phyloP scores from a whole-genome alignment of 2,329 filamentous ascomycete genomes.

The Aspergillus latus region DNA sequence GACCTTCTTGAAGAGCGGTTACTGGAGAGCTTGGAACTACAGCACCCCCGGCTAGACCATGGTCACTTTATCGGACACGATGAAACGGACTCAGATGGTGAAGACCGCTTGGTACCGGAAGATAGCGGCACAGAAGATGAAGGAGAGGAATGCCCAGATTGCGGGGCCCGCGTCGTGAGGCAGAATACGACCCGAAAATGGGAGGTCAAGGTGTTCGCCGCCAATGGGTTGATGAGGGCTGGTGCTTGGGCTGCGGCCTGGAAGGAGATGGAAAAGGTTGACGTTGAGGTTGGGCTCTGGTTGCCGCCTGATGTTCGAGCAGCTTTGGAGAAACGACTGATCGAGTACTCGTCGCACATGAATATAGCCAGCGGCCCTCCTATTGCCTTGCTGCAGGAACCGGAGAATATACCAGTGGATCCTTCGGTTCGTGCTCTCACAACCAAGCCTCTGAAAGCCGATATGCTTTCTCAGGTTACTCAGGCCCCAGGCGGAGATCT shows the following conservation, averaged over 20 bases:
- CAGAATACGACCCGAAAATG: constrained; percentile 53
- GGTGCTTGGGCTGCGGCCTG: constrained; percentile 92
- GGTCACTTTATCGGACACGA: constrained; percentile 55
- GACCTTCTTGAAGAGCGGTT: constrained; percentile 63
- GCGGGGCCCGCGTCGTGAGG: constrained; percentile 49
- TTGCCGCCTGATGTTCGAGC: constrained; percentile 54
- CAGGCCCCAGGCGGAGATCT: constrained; percentile 1
- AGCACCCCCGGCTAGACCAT: constrained; percentile 55
- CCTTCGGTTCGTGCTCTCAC: constrained; percentile 1
- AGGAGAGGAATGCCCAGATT: constrained; percentile 51
- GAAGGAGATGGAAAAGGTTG: constrained; percentile 98
- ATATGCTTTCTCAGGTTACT: not conserved
- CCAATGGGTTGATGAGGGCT: constrained; percentile 88
- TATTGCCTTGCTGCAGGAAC: constrained; percentile 15
- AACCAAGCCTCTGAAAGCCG: not conserved
- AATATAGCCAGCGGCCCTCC: constrained; percentile 15
- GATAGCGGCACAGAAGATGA: constrained; percentile 41
- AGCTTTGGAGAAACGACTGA: constrained; percentile 47
- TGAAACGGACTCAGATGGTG: constrained; percentile 28
- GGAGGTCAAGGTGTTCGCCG: constrained; percentile 83
- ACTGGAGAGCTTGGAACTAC: constrained; percentile 60
- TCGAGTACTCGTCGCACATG: constrained; percentile 38
- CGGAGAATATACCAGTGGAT: constrained; percentile 20
- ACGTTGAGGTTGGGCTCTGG: constrained; percentile 82
- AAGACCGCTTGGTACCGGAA: constrained; percentile 28